Evolutionary conservation across 192 early-diverging fungal genomes (phyloP), one percentile per base, ranked within the genome.

Genomic region (Dissophora globulifera): DNA sequence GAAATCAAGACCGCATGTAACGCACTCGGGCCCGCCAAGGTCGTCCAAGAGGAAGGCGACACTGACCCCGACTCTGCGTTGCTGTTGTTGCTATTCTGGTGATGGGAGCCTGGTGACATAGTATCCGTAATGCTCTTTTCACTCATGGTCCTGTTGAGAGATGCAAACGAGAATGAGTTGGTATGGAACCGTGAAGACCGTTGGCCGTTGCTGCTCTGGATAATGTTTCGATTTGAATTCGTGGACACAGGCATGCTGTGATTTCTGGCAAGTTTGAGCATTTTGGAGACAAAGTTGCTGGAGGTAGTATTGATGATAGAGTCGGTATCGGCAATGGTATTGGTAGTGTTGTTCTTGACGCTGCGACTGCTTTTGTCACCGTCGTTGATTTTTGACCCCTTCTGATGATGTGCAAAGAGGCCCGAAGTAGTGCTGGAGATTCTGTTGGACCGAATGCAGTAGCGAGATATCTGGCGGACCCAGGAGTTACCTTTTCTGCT

Each of bases 121-220:
- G n/a, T n/a, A 12, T 40, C 31, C 13, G 35, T 38, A 38, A 13
- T 38, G 26, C 32, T 63, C 33, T 58, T 22, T 43, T 26, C 38
- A 29, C 19, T 55, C 12, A 15, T 16, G n/a, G 43, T 33, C 15
- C 57, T 6, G 38, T 20, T 41, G 38, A 42, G 10, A 30, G 2
- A 35, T 2, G 54, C 50, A 49, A 63, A 57, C 3, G 69, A 62
- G 40, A 62, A 63, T n/a, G 46, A n/a, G 20, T 50, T 72, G 10
- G 51, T 56, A 23, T 43, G n/a, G 15, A 51, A 61, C 5, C 45
- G n/a, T n/a, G n/a, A n/a, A n/a, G n/a, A n/a, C n/a, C n/a, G n/a
- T n/a, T n/a, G 43, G 12, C 31, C 27, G n/a, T 23, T 60, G 26
- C 32, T 50, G 32, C 33, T 4, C 12, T 45, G 8, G 38, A 40